Evolutionary conservation across 371 early-diverging fungal species (phyloP), one percentile per base, ranked within the genome.

Genomic region (Umbelopsis sp.): DNA sequence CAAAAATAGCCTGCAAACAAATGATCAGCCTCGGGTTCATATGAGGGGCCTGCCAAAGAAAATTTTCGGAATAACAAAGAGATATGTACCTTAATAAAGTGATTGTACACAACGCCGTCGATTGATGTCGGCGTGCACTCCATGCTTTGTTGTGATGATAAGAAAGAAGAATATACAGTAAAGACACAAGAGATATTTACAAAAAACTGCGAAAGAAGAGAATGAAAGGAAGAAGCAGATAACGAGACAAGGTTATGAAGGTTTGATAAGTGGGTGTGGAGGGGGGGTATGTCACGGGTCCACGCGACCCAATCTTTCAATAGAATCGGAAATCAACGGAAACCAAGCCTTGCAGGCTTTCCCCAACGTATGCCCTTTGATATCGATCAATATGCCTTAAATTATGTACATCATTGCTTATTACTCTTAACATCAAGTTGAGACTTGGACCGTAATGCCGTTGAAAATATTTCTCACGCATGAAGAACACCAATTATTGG

Each of bases 1-100:
- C 70, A 45, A 71, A 76, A 5, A 69, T 35, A 4, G 68, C 37
- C 76, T 76, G 63, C 57, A 57, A 57, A 57, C 57, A 57, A 57
- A 57, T 29, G 29, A 35, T 57, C 29, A 57, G 35, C 35, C 12
- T 16, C 35, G 29, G 6, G 14, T 37, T 57, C 29, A 24, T 4
- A 16, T 6, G 35, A 16, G 14, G 14, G 12, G 18, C 7, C 18
- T 5, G 11, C 16, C 35, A 0, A 35, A 35, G 18, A 12, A 25
- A 51, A 3, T 18, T 25, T 25, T 20, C 8, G 9, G 41, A 7
- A 41, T 5, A 48, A 48, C 18, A 48, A 20, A 48, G 45, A 45
- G 45, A 45, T 10, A 0, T 16, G 48, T 48, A 57, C 57, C 57
- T 57, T 57, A 32, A 57, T 35, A 18, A 57, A 18, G 18, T 57